Evolutionary conservation across 352 stramenopile genomes (phyloP).

Genomic region (Globisporangium carolinianum): DNA sequence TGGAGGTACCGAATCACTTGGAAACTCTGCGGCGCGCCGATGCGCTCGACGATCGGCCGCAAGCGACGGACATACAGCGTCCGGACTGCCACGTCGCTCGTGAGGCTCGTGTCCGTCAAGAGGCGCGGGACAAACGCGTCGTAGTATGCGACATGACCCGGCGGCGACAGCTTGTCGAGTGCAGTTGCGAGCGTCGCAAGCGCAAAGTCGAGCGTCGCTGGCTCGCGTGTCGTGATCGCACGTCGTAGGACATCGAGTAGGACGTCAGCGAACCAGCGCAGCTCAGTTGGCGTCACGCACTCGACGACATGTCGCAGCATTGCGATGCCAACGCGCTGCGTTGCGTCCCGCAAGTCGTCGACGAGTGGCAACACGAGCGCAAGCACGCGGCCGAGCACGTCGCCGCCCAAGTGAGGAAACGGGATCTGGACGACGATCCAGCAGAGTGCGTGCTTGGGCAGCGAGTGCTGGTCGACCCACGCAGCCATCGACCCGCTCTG

Average conservation of each 20-base stretch:
- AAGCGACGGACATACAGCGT: conserved; percentile 50
- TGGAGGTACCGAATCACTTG: conserved; percentile 72
- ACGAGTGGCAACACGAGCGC: conserved; percentile 75
- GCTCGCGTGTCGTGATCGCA: conserved; percentile 53
- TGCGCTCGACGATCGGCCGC: conserved; percentile 30
- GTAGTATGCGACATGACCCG: conserved; percentile 51
- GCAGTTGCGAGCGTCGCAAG: conserved; percentile 48
- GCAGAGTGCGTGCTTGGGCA: conserved; percentile 53
- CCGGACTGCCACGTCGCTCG: conserved; percentile 47
- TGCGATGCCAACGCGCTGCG: conserved; percentile 48
- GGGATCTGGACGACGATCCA: conserved; percentile 44
- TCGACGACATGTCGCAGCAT: conserved; percentile 57
- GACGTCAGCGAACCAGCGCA: conserved; percentile 78
- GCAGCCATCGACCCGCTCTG: conserved; percentile 48
- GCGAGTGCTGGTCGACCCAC: conserved; percentile 39
- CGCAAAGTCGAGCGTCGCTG: conserved; percentile 43
- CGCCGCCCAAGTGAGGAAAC: conserved; percentile 55
- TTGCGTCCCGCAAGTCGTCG: conserved; percentile 58
- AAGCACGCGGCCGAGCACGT: conserved; percentile 65
- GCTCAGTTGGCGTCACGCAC: conserved; percentile 60
- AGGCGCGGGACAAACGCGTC: conserved; percentile 61
- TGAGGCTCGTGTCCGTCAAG: conserved; percentile 56
- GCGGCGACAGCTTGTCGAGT: conserved; percentile 57
- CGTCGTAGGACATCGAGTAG: conserved; percentile 65
- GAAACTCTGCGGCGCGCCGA: conserved; percentile 63